Percentiles rank a stretch among this genome's conserved stretches.
phyloP scores from a whole-genome alignment of 2,329 filamentous ascomycete genomes.

The Fusarium sp. region DNA sequence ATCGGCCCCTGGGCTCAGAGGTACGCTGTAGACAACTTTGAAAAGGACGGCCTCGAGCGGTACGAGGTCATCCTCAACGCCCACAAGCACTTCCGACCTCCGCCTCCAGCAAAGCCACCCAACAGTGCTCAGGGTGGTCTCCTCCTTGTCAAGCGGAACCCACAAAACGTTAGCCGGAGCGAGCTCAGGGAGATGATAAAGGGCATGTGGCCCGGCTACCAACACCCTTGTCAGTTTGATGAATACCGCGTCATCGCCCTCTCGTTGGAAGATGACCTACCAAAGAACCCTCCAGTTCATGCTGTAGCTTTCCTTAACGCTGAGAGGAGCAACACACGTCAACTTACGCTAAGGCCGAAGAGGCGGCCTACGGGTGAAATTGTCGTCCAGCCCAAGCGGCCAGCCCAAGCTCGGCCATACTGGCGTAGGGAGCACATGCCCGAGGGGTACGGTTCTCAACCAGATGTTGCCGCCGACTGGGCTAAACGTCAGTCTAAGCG shows the following conservation, averaged over 20 bases:
- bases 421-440: too few relatives aligned
- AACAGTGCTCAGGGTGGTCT: background rate
- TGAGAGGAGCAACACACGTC: background rate
- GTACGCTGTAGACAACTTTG: slow-evolving; percentile 14
- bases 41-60: background rate
- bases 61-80: background rate
- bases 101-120: background rate
- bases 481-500: background rate
- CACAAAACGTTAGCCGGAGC: background rate
- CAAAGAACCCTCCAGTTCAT: background rate
- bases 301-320: background rate
- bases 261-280: background rate
- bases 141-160: background rate
- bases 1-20: slow-evolving; percentile 34
- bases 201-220: background rate
- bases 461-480: background rate
- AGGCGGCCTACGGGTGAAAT: background rate
- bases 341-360: too few relatives aligned
- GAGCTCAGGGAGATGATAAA: background rate
- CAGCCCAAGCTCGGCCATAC: background rate
- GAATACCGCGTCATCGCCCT: background rate
- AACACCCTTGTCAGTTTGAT: background rate
- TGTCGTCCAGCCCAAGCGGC: background rate
- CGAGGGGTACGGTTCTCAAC: too few relatives aligned
- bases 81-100: slow-evolving; percentile 18